phyloP scores from a whole-genome alignment of 1,284 basidiomycete species.

The Neonothopanus nambi region DNA sequence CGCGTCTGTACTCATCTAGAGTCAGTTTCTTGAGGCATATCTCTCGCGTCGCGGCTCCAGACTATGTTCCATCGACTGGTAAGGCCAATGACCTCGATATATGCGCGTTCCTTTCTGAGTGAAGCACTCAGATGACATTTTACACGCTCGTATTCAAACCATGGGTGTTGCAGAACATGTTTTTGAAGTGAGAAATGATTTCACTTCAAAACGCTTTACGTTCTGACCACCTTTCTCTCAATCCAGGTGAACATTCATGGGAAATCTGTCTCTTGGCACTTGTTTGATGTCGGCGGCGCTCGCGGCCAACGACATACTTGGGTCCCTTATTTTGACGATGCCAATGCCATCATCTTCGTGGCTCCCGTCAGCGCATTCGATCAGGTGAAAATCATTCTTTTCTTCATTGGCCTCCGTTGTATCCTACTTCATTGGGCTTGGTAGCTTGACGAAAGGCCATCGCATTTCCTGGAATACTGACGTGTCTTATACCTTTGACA shows the following conservation, averaged over 20 bases:
- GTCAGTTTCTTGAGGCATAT: slow-evolving; percentile 76
- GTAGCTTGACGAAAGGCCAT: not conserved
- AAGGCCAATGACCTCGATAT: slow-evolving; percentile 29
- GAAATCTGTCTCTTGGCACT: slow-evolving; percentile 73
- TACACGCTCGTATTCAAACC: slow-evolving; percentile 81
- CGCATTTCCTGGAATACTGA: no score
- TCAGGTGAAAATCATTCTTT: slow-evolving; percentile 49
- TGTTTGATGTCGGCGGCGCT: slow-evolving; percentile 81
- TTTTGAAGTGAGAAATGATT: slow-evolving; percentile 44
- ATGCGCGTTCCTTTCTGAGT: slow-evolving; percentile 23
- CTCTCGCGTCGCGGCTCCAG: slow-evolving; percentile 59
- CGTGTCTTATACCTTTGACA: no score
- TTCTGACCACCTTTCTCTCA: not conserved
- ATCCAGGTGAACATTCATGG: slow-evolving; percentile 73
- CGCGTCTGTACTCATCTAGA: slow-evolving; percentile 15
- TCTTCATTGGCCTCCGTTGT: not conserved
- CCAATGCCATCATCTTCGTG: slow-evolving; percentile 78
- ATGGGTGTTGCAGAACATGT: slow-evolving; percentile 82
- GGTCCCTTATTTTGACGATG: slow-evolving; percentile 82
- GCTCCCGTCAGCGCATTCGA: slow-evolving; percentile 87
- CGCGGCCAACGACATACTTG: slow-evolving; percentile 82
- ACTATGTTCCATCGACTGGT: slow-evolving; percentile 76
- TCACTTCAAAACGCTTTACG: not conserved
- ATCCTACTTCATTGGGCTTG: no score
- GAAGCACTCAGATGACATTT: slow-evolving; percentile 65